A percentile compares a stretch with the other conserved stretches of the same genome.
phyloP scores from a whole-genome alignment of 352 stramenopile species.

The Globisporangium ultimum region DNA sequence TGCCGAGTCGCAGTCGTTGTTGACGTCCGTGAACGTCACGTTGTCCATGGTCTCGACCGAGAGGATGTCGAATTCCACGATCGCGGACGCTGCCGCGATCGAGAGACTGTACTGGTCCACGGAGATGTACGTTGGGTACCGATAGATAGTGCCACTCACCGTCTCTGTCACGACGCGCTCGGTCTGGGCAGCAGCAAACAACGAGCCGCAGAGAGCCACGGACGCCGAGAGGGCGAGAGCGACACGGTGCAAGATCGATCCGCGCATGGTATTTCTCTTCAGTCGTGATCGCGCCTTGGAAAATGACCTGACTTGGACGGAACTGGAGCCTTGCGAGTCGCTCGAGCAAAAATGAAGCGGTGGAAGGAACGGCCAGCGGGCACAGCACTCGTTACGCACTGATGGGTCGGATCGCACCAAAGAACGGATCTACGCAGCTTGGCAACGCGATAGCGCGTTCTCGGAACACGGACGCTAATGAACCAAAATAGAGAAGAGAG shows the following conservation, averaged over 20 bases:
- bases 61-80: conserved; percentile 65
- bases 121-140: conserved; percentile 38
- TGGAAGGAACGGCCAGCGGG: no score
- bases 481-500: no score
- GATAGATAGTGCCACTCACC: conserved; percentile 55
- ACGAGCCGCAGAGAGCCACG: background rate
- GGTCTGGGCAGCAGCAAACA: conserved; percentile 2
- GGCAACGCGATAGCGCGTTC: no score
- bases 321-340: background rate
- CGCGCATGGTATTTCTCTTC: background rate
- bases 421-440: no score
- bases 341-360: no score
- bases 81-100: conserved; percentile 30
- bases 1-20: conserved; percentile 65
- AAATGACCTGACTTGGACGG: background rate
- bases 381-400: no score
- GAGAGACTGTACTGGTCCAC: conserved; percentile 60
- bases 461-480: no score
- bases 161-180: conserved; percentile 34
- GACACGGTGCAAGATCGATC: background rate
- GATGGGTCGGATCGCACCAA: no score
- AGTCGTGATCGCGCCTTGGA: background rate
- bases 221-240: background rate
- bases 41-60: conserved; percentile 60
- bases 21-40: conserved; percentile 51